Base-by-base conservation (phyloP, 495 filamentous ascomycete species). In the Tirmania nivea region DNA sequence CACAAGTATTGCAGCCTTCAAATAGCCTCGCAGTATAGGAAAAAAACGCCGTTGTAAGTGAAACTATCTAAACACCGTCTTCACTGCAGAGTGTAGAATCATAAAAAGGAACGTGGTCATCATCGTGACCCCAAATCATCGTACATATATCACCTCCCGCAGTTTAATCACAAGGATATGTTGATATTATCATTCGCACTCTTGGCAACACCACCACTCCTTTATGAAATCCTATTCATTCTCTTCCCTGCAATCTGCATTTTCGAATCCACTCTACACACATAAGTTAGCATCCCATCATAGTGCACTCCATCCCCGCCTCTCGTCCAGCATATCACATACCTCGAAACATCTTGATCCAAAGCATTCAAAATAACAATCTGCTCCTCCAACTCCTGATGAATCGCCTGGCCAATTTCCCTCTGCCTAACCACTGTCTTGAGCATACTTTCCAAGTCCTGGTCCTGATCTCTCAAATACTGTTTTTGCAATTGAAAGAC, bases 401-500 rank as follows among this genome's bases (percentile, higher is more conserved):
- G 75, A 56, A 96, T 94, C 48, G 77, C 75, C 49, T 83, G 67
- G 0, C 86, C 90, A 70, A 96, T 78, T 71, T 94, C 84, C 68
- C 75, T 80, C 73, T 94, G 85, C 59, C 81, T 67, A 55, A 76
- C 65, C 50, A 96, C 81, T 57, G 86, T 80, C 68, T 78, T 81
- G 34, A 76, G 73, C 64, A 97, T 66, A 59, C 79, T 75, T 55
- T 82, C 75, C 35, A 96, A 78, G 57, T 81, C 79, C 64, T 78
- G 65, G 59, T 99, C 90, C 67, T 99, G 90, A 58, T 88, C 79
- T 39, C 75, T 54, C 78, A 96, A 92, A 64, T 81, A 75, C 65
- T 89, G 78, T 55, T 74, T 69, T 66, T 95, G 87, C 63, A 96
- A 65, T 71, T 87, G 79, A 63, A 95, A 56, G 42, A 99, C 82